A percentile compares a stretch with the other conserved stretches of the same genome.
phyloP scores from a whole-genome alignment of 257 asterid species.

The Rhazya stricta region DNA sequence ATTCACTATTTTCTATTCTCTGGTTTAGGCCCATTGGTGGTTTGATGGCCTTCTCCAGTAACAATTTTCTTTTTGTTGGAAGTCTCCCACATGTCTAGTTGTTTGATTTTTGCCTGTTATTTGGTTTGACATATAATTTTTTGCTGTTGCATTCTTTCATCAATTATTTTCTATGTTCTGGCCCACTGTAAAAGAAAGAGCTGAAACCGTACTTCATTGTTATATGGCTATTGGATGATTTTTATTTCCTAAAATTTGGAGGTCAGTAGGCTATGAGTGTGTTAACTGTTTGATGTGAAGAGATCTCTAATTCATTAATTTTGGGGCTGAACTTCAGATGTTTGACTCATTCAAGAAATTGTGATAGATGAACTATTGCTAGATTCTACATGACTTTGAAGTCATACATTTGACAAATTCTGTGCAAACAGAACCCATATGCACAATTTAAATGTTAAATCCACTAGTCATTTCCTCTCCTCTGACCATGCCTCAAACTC shows the following conservation, averaged over 20 bases:
- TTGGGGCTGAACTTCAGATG: background rate
- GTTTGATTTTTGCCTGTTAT: constrained; percentile 4
- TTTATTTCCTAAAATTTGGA: too few relatives aligned
- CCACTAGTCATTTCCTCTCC: background rate
- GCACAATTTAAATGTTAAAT: background rate
- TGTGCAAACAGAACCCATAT: background rate
- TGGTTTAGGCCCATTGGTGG: background rate
- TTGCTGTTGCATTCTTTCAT: background rate
- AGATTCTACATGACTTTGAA: background rate
- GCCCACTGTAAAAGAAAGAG: background rate
- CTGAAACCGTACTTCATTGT: background rate
- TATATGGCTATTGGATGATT: background rate
- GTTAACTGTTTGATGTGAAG: background rate
- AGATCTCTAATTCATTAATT: background rate
- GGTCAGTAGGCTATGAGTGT: background rate
- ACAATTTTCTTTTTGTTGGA: background rate
- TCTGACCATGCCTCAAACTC: background rate
- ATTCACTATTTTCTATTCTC: background rate
- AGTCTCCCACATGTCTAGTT: background rate
- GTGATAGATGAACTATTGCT: background rate
- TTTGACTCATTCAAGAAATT: background rate
- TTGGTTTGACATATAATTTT: background rate
- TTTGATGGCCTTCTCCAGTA: background rate
- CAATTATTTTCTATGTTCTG: background rate
- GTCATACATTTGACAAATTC: background rate